Conservation (phyloP, 345 rosid species). For the Citrus cavaleriei region DNA sequence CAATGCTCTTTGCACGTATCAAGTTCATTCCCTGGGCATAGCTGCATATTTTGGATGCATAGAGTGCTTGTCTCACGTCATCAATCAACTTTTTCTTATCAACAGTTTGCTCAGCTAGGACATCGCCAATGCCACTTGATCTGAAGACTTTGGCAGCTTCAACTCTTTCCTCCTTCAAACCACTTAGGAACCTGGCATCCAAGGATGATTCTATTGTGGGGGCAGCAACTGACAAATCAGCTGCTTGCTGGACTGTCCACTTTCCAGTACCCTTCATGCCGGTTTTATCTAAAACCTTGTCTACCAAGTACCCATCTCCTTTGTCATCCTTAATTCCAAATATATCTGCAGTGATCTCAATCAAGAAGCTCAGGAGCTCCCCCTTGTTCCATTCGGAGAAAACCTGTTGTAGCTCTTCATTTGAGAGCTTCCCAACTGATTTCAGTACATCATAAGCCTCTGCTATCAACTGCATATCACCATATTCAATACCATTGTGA, state of each 20-base stretch:
- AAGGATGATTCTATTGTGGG: constrained; percentile 46
- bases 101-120: constrained; percentile 18
- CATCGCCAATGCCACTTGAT: constrained; percentile 25
- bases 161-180: constrained; percentile 41
- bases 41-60: constrained; percentile 23
- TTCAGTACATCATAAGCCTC: constrained; percentile 46
- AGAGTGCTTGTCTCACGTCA: constrained; percentile 20
- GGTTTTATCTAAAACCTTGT: constrained; percentile 44
- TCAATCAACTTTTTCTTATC: constrained; percentile 18
- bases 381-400: constrained; percentile 40
- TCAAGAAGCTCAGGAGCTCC: constrained; percentile 38
- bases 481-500: constrained; percentile 46
- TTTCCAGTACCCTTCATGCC: constrained; percentile 51
- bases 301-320: constrained; percentile 40
- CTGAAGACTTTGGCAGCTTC: constrained; percentile 29
- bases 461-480: constrained; percentile 46
- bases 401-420: constrained; percentile 31
- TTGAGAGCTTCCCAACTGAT: constrained; percentile 34
- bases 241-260: constrained; percentile 49
- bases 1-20: constrained; percentile 16
- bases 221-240: constrained; percentile 43
- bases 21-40: constrained; percentile 23
- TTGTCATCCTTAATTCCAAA: constrained; percentile 34
- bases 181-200: constrained; percentile 42
- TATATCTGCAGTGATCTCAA: constrained; percentile 43